Conservation (phyloP, 2,329 filamentous ascomycete genomes). For the Stylonectria norvegica region DNA sequence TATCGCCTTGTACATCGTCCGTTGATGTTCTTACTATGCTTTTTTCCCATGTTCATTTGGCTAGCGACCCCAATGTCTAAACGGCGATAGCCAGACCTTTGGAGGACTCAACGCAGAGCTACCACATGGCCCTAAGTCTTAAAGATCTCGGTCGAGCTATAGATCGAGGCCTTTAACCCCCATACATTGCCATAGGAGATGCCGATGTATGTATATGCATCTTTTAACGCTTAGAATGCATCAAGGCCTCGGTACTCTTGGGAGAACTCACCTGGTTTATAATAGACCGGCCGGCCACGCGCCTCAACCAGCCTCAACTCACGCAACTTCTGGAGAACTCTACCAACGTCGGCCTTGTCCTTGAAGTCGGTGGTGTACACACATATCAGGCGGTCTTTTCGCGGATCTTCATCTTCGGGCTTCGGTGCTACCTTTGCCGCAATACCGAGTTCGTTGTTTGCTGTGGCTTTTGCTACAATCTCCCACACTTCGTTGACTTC, state of each 20-base stretch:
- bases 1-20: too few species aligned
- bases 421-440: conserved; percentile 68
- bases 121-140: too few species aligned
- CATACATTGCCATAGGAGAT: conserved; percentile 60
- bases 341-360: conserved; percentile 63
- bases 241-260: conserved; percentile 2
- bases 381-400: conserved; percentile 60
- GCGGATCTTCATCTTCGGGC: conserved; percentile 37
- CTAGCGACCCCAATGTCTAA: too few species aligned
- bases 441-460: conserved; percentile 66
- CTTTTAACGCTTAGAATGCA: conserved; percentile 35
- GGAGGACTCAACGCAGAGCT: too few species aligned
- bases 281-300: conserved; percentile 59
- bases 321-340: conserved; percentile 62
- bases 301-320: conserved; percentile 57
- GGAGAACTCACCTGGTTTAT: conserved; percentile 63
- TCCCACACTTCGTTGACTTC: conserved; percentile 64
- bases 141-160: conserved; percentile 45
- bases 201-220: conserved; percentile 66
- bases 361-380: conserved; percentile 75
- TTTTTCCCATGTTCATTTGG: too few species aligned
- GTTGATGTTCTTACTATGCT: too few species aligned
- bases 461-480: conserved; percentile 62
- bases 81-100: too few species aligned
- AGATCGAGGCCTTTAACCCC: conserved; percentile 58